Evolutionary conservation across 805 yeast genomes (phyloP).

Genomic region (Lipomyces lipofer): DNA sequence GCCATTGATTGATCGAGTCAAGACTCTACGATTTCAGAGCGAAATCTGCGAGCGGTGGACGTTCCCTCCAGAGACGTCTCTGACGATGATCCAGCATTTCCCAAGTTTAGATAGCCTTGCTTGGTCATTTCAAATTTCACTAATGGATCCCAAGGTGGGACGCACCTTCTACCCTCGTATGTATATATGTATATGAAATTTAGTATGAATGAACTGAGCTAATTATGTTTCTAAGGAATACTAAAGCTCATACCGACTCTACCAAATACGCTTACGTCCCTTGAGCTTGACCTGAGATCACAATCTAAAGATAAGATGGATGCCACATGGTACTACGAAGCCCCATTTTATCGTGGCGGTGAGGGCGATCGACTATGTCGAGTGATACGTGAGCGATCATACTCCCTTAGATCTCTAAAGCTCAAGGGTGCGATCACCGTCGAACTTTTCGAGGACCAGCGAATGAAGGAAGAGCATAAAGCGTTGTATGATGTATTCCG

Average conservation of each 20-base stretch:
- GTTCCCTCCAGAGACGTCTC: background rate
- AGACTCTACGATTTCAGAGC: background rate
- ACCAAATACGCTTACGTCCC: background rate
- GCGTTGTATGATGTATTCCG: background rate
- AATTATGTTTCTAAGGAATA: too few species aligned
- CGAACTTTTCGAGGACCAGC: constrained; percentile 4
- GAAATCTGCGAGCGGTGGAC: background rate
- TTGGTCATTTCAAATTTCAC: background rate
- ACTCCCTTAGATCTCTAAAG: background rate
- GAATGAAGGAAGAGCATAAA: background rate
- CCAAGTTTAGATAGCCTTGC: background rate
- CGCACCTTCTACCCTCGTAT: background rate
- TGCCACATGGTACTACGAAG: background rate
- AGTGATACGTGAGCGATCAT: background rate
- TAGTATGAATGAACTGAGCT: too few species aligned
- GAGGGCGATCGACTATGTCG: constrained; percentile 3
- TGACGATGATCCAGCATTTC: background rate
- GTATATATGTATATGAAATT: too few species aligned
- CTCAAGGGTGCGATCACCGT: background rate
- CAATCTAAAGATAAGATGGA: background rate
- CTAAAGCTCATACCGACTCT: too few species aligned
- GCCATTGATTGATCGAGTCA: background rate
- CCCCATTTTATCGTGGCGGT: background rate
- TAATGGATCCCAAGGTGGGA: background rate
- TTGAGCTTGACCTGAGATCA: background rate